phyloP scores from a whole-genome alignment of 2,329 filamentous ascomycete genomes.

The Onygena corvina region DNA sequence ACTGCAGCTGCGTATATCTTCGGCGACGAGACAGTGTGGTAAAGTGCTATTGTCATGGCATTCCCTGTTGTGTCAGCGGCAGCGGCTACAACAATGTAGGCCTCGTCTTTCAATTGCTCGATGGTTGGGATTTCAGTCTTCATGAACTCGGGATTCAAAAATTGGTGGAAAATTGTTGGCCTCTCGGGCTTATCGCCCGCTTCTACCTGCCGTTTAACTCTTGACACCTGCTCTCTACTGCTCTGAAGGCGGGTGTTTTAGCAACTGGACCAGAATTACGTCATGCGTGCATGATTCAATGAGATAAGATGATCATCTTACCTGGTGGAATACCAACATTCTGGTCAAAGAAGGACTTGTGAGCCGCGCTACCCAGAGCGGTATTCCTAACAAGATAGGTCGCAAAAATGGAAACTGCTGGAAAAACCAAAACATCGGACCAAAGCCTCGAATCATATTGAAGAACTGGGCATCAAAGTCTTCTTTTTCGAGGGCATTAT shows the following conservation, averaged over 20 bases:
- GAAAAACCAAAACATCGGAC: constrained; percentile 19
- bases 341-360: constrained; percentile 12
- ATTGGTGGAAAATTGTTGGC: constrained; percentile 18
- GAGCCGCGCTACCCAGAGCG: constrained; percentile 16
- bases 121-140: constrained; percentile 17
- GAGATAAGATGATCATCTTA: background rate
- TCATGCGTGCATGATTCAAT: background rate
- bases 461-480: constrained; percentile 18
- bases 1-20: constrained; percentile 16
- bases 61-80: constrained; percentile 22
- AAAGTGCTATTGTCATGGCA: constrained; percentile 19
- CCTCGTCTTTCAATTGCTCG: constrained; percentile 22
- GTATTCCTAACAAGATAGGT: constrained; percentile 13
- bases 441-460: constrained; percentile 17
- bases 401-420: constrained; percentile 18
- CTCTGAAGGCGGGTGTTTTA: constrained; percentile 9
- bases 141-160: constrained; percentile 7
- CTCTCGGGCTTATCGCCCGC: constrained; percentile 14
- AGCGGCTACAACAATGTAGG: constrained; percentile 19
- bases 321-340: constrained; percentile 17
- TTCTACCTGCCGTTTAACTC: constrained; percentile 10
- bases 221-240: constrained; percentile 4
- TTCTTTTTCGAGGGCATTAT: constrained; percentile 15
- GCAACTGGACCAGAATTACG: background rate
- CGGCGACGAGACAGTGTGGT: constrained; percentile 21